These are phyloP conservation scores for Emergomyces orientalis DNA, from an alignment of 2,329 filamentous ascomycete genomes.

Conservation along the genomic window DNA sequence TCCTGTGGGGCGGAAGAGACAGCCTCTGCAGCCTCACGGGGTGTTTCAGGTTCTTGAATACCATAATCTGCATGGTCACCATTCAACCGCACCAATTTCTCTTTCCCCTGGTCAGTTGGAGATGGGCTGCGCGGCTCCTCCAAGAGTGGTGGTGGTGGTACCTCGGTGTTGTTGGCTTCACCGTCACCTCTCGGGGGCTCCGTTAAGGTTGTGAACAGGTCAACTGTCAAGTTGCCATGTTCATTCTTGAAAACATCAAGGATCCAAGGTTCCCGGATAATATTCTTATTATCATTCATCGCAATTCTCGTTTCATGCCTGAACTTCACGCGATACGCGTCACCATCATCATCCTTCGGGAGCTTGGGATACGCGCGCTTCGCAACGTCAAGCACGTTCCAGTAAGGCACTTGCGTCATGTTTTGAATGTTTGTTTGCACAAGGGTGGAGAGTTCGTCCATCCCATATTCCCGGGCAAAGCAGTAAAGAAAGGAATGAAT, in stretches of 20 bases:
- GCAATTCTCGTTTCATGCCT: background rate
- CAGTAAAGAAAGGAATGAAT: slow-evolving; percentile 2
- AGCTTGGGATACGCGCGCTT: background rate
- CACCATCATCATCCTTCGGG: background rate
- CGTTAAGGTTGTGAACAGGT: background rate
- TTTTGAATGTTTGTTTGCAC: background rate
- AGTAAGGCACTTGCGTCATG: background rate
- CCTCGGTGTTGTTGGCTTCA: background rate
- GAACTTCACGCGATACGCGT: slow-evolving; percentile 1
- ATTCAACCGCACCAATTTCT: background rate
- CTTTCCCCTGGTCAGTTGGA: background rate
- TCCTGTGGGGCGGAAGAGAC: background rate
- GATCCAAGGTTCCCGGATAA: background rate
- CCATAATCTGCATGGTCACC: background rate
- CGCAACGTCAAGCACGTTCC: background rate
- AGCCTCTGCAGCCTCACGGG: background rate
- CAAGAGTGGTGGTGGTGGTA: background rate
- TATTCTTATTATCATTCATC: background rate
- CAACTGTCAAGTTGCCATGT: background rate
- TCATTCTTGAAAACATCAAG: background rate
- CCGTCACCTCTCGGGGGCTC: background rate
- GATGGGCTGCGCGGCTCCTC: background rate
- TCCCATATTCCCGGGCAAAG: background rate
- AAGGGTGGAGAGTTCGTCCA: background rate
- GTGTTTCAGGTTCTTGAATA: background rate